Evolutionary conservation across 345 rosid species (phyloP).

Genomic region (Boechera stricta): DNA sequence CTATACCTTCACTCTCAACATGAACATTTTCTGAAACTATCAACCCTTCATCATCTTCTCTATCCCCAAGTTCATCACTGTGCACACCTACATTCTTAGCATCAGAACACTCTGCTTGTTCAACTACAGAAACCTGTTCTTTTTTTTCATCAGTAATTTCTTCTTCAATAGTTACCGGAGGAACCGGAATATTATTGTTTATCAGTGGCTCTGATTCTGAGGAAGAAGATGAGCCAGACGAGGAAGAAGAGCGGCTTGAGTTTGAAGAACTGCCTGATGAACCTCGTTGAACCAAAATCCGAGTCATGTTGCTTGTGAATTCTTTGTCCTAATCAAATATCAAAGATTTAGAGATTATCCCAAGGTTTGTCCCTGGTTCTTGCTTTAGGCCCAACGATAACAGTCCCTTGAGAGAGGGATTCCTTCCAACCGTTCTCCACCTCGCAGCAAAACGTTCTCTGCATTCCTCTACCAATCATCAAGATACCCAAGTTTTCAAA

Average conservation of each 20-base stretch:
- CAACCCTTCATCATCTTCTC: constrained; percentile 49
- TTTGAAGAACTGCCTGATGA: constrained; percentile 83
- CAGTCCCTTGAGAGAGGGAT: constrained; percentile 84
- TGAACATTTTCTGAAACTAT: constrained; percentile 52
- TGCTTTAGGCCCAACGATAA: constrained; percentile 81
- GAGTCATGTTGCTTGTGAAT: constrained; percentile 64
- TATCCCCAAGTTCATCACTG: constrained; percentile 49
- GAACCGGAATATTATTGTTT: constrained; percentile 48
- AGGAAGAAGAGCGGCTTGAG: constrained; percentile 62
- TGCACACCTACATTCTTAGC: constrained; percentile 54
- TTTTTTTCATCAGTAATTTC: constrained; percentile 61
- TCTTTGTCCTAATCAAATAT: constrained; percentile 38
- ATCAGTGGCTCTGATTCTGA: constrained; percentile 61
- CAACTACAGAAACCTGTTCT: constrained; percentile 60
- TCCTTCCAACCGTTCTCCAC: constrained; percentile 86
- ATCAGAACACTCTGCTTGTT: constrained; percentile 58
- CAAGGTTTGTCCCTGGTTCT: constrained; percentile 81
- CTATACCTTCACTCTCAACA: constrained; percentile 61
- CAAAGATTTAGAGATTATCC: constrained; percentile 47
- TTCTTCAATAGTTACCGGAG: constrained; percentile 62
- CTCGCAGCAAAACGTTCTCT: constrained; percentile 71
- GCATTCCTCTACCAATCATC: constrained; percentile 99
- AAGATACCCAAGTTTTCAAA: constrained; percentile 72
- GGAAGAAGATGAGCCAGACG: constrained; percentile 59
- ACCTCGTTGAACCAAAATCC: constrained; percentile 92